These are phyloP conservation scores for Saccharomyces paradoxus DNA, from an alignment of 805 yeast genomes.

Conservation along the genomic window DNA sequence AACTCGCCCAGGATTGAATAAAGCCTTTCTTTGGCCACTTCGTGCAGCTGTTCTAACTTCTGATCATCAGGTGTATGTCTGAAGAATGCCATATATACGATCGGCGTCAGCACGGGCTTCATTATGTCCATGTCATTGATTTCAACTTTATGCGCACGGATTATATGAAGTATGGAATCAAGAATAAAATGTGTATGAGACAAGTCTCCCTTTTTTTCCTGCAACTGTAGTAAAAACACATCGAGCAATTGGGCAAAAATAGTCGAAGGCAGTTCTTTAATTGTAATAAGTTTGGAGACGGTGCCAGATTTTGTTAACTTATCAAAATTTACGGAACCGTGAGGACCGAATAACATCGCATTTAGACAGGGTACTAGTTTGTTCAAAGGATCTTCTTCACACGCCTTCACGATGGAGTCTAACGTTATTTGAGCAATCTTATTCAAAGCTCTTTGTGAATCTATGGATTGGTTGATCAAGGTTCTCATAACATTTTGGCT, in stretches of 20 bases:
- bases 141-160: slow-evolving; percentile 36
- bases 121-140: slow-evolving; percentile 19
- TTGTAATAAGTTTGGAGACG: slow-evolving; percentile 36
- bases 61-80: slow-evolving; percentile 10
- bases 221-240: slow-evolving; percentile 7
- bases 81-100: slow-evolving; percentile 30
- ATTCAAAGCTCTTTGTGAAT: slow-evolving; percentile 55
- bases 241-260: slow-evolving; percentile 21
- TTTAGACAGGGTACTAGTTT: slow-evolving; percentile 29
- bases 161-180: slow-evolving; percentile 49
- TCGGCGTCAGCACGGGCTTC: slow-evolving; percentile 24
- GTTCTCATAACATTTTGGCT: slow-evolving; percentile 64
- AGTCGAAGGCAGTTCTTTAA: slow-evolving; percentile 8
- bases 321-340: slow-evolving; percentile 67
- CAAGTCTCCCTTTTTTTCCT: slow-evolving; percentile 5
- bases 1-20: slow-evolving; percentile 59
- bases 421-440: slow-evolving; percentile 54
- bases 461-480: slow-evolving; percentile 67
- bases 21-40: slow-evolving; percentile 51
- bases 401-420: slow-evolving; percentile 34
- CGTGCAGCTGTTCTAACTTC: slow-evolving; percentile 3
- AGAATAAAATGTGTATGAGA: slow-evolving; percentile 42
- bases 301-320: slow-evolving; percentile 66
- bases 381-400: slow-evolving; percentile 30
- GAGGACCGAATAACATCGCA: slow-evolving; percentile 35